Base-by-base conservation (phyloP, 2,329 filamentous ascomycete species). In the Cadophora luteo-olivacea region DNA sequence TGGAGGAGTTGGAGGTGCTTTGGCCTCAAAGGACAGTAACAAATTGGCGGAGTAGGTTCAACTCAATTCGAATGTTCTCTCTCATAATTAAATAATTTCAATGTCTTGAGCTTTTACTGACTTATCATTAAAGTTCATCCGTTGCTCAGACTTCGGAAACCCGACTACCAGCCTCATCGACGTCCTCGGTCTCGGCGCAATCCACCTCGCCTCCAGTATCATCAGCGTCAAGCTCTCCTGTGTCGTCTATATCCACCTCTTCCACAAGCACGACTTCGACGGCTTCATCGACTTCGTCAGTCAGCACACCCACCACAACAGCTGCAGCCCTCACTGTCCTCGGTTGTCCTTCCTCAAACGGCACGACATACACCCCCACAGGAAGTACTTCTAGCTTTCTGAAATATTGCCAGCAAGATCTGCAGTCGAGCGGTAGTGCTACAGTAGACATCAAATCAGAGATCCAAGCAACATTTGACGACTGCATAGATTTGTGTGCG, bases 381-480 rank as follows among this genome's bases (percentile, higher is more conserved):
- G 54, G 54, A 36, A 33, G 29, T 9, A n/a, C 54, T 2, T 57
- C 54, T 3, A 57, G 32, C 14, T 57, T 57, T 16, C 32, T 57
- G 19, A 57, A 57, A 57, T 57, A 57, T 6, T 57, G 54, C 29
- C 29, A 22, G 7, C 29, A 36, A 19, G 54, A 57, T 29, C 19
- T 57, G 22, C 54, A 57, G 22, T 57, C 54, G 8, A 33, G 29
- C 29, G 32, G 54, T 8, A 36, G 29, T 16, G 9, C 32, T 36
- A 57, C 54, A 22, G 54, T 57, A n/a, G 54, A 57, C 29, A 57
- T 57, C 32, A 14, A n/a, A 57, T 57, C 54, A 19, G 25, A 25
- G 6, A 36, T 36, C 6, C 29, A 33, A n/a, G 29, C 12, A 2
- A 57, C 16, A 0, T 57, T 57, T 22, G 54, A 36, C 19, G 54